phyloP scores from a whole-genome alignment of 805 yeast species.

The Metschnikowia hibisci region DNA sequence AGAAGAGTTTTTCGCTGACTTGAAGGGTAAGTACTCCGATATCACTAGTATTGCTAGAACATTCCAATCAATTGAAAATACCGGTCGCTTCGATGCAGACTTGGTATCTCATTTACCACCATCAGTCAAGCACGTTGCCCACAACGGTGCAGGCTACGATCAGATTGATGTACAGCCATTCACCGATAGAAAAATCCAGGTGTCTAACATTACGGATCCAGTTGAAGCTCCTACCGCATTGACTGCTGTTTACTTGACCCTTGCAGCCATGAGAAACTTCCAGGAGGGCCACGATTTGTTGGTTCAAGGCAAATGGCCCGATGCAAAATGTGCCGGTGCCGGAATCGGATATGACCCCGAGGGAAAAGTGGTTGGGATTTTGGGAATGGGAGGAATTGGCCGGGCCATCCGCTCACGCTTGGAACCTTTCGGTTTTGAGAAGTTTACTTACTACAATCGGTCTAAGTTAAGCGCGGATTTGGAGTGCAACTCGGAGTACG shows the following conservation, averaged over 20 bases:
- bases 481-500: constrained; percentile 70
- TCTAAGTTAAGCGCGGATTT: constrained; percentile 52
- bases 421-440: constrained; percentile 70
- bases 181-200: constrained; percentile 50
- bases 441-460: constrained; percentile 72
- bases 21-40: constrained; percentile 42
- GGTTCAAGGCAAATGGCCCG: constrained; percentile 58
- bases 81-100: constrained; percentile 67
- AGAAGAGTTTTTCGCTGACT: constrained; percentile 40
- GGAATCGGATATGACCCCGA: constrained; percentile 71
- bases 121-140: constrained; percentile 50
- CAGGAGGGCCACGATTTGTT: constrained; percentile 54
- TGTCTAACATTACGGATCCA: constrained; percentile 63
- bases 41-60: constrained; percentile 49
- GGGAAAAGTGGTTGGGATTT: constrained; percentile 71
- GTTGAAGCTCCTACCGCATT: constrained; percentile 73
- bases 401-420: constrained; percentile 70
- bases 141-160: constrained; percentile 75
- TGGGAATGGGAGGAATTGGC: constrained; percentile 91
- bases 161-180: constrained; percentile 59
- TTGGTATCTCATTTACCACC: constrained; percentile 52
- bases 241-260: constrained; percentile 58
- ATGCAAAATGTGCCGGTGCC: constrained; percentile 43
- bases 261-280: constrained; percentile 67
- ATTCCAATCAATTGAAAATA: constrained; percentile 44